Percentiles rank a stretch among this genome's conserved stretches.
These are phyloP conservation scores for Candolleomyces aberdarensis DNA, from an alignment of 768 basidiomycete genomes.

Conservation along the genomic window DNA sequence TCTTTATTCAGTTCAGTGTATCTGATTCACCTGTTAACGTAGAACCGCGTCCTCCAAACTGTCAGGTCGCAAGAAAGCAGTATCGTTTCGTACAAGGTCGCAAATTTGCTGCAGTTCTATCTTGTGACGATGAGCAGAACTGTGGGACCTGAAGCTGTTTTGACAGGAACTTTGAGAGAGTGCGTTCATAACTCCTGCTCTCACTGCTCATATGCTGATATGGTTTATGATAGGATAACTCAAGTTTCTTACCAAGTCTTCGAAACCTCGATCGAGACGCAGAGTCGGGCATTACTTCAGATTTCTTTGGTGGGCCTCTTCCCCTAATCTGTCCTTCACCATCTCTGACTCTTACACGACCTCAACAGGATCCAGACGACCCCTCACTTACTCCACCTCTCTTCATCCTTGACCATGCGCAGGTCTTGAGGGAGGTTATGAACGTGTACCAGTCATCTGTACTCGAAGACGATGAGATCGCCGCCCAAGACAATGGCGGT, in stretches of 20 bases:
- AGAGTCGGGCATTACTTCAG: constrained; percentile 63
- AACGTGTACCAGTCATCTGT: constrained; percentile 83
- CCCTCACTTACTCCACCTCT: constrained; percentile 70
- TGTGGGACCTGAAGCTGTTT: constrained; percentile 77
- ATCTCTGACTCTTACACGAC: constrained; percentile 15
- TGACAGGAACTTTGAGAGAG: constrained; percentile 80
- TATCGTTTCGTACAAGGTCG: constrained; percentile 88
- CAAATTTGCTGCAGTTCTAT: constrained; percentile 95
- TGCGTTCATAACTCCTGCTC: constrained; percentile 30
- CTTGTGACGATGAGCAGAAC: constrained; percentile 89
- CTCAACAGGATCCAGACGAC: constrained; percentile 61
- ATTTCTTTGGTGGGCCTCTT: constrained; percentile 47
- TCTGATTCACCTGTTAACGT: constrained; percentile 1
- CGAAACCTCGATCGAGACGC: constrained; percentile 82
- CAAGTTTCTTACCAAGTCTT: constrained; percentile 80
- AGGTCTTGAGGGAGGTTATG: constrained; percentile 86
- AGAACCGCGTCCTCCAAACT: constrained; percentile 92
- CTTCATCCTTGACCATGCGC: constrained; percentile 74
- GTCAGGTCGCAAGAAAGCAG: constrained; percentile 91
- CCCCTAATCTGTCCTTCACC: not conserved
- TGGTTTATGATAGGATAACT: constrained; percentile 55
- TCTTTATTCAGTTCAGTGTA: not conserved
- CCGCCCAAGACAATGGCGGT: constrained; percentile 11
- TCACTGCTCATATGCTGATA: not conserved
- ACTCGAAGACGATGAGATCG: constrained; percentile 49